A percentile compares a stretch with the other conserved stretches of the same genome.
phyloP scores from a whole-genome alignment of 106 monocot species.

The Dactylorhiza incarnata region DNA sequence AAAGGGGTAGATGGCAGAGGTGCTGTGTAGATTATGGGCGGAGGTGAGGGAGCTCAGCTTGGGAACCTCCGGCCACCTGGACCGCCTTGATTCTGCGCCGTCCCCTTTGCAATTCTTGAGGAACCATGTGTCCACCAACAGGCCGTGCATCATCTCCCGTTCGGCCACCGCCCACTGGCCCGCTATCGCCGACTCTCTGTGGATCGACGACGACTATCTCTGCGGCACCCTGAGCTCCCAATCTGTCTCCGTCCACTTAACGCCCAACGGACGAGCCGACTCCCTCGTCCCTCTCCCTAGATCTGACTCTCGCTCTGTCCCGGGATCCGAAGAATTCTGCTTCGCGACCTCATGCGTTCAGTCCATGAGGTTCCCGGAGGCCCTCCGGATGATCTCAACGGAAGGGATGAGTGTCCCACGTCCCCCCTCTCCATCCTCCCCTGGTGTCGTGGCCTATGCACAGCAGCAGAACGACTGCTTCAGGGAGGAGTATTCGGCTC shows the following conservation, averaged over 20 bases:
- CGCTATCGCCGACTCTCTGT: slow-evolving; percentile 36
- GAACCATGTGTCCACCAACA: slow-evolving; percentile 59
- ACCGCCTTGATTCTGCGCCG: slow-evolving; percentile 43
- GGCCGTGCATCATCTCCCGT: slow-evolving; percentile 65
- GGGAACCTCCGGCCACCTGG: slow-evolving; percentile 22
- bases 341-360: slow-evolving; percentile 66
- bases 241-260: slow-evolving; percentile 80
- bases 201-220: slow-evolving; percentile 60
- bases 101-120: slow-evolving; percentile 64
- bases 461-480: slow-evolving; percentile 97
- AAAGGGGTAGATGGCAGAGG: slow-evolving; percentile 13
- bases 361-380: slow-evolving; percentile 42
- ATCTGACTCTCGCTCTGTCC: neutral
- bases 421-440: slow-evolving; percentile 18
- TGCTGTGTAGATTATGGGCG: slow-evolving; percentile 34
- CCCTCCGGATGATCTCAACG: slow-evolving; percentile 20
- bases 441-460: slow-evolving; percentile 48
- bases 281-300: slow-evolving; percentile 41
- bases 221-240: slow-evolving; percentile 22
- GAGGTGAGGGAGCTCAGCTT: slow-evolving; percentile 63
- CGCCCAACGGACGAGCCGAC: slow-evolving; percentile 90
- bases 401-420: slow-evolving; percentile 15
- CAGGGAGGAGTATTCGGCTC: slow-evolving; percentile 52
- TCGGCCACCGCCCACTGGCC: slow-evolving; percentile 61
- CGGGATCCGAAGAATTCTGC: slow-evolving; percentile 12